Conservation (phyloP, 2,329 filamentous ascomycete genomes). For the Boeremia lycopersici region DNA sequence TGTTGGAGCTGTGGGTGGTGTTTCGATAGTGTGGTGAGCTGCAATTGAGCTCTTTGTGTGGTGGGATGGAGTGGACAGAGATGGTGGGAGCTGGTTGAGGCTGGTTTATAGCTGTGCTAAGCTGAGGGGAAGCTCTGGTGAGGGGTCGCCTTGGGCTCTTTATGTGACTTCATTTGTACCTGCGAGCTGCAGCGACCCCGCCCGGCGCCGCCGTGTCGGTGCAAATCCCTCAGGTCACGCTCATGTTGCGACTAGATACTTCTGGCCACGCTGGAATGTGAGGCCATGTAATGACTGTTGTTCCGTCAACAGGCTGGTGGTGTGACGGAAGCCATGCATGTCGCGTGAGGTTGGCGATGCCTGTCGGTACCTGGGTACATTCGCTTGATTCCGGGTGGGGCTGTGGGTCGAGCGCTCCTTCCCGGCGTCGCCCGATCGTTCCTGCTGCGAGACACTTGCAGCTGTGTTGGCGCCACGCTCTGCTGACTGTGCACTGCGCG, state of each 20-base stretch:
- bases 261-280: neutral
- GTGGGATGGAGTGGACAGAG: neutral
- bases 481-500: conserved; percentile 8
- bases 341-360: conserved; percentile 11
- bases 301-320: neutral
- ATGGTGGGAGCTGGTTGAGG: neutral
- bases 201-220: conserved; percentile 22
- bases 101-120: conserved; percentile 17
- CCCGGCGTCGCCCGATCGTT: conserved; percentile 8
- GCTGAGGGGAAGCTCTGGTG: conserved; percentile 35
- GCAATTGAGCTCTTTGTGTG: conserved; percentile 5
- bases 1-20: neutral
- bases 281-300: neutral
- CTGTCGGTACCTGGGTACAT: neutral
- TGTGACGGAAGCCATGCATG: conserved; percentile 1
- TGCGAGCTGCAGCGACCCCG: conserved; percentile 29
- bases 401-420: conserved; percentile 3
- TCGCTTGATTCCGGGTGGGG: conserved; percentile 9
- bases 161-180: conserved; percentile 45
- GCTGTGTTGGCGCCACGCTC: neutral
- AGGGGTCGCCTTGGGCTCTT: conserved; percentile 39
- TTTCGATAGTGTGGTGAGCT: conserved; percentile 4
- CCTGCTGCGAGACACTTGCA: neutral
- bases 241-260: conserved; percentile 24
- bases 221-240: conserved; percentile 38